Percentiles rank a stretch among this genome's conserved stretches.
These are phyloP conservation scores for Brettanomyces nanus DNA, from an alignment of 805 yeast species.

Conservation along the genomic window DNA sequence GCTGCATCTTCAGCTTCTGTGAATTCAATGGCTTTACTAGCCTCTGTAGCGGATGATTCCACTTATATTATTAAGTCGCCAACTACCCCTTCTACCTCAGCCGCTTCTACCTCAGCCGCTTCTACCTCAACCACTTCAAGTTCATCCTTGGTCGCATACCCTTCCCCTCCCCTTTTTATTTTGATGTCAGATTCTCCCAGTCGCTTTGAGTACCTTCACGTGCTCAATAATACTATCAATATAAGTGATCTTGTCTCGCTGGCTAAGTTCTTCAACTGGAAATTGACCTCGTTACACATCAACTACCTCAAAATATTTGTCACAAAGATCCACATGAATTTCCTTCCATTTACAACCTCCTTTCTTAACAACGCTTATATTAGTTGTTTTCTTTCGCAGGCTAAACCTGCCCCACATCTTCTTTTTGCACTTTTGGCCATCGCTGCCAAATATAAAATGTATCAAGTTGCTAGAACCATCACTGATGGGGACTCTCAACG, in stretches of 20 bases:
- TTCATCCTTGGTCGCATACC: conserved; percentile 12
- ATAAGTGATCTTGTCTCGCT: conserved; percentile 19
- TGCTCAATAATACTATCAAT: conserved; percentile 21
- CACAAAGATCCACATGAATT: conserved; percentile 27
- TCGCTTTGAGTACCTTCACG: conserved; percentile 20
- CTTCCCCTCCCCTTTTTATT: conserved; percentile 15
- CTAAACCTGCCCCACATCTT: conserved; percentile 48
- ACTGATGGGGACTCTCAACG: conserved; percentile 8
- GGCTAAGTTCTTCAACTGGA: conserved; percentile 25
- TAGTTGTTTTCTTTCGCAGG: conserved; percentile 24
- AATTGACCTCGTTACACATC: conserved; percentile 23
- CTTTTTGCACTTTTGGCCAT: conserved; percentile 66
- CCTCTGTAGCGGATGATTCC: background rate
- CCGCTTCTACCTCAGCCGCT: background rate
- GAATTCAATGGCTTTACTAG: background rate
- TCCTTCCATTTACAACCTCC: conserved; percentile 28
- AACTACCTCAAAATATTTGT: conserved; percentile 26
- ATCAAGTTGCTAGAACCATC: conserved; percentile 9
- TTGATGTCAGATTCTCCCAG: conserved; percentile 10
- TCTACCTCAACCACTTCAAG: background rate
- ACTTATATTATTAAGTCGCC: background rate
- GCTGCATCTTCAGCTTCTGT: background rate
- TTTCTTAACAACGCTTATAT: conserved; percentile 27
- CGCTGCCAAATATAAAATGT: conserved; percentile 48
- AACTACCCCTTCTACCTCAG: background rate